Evolutionary conservation across 2,329 filamentous ascomycete species (phyloP), one percentile per base, ranked within the genome.

Genomic region (Ciborinia camelliae): DNA sequence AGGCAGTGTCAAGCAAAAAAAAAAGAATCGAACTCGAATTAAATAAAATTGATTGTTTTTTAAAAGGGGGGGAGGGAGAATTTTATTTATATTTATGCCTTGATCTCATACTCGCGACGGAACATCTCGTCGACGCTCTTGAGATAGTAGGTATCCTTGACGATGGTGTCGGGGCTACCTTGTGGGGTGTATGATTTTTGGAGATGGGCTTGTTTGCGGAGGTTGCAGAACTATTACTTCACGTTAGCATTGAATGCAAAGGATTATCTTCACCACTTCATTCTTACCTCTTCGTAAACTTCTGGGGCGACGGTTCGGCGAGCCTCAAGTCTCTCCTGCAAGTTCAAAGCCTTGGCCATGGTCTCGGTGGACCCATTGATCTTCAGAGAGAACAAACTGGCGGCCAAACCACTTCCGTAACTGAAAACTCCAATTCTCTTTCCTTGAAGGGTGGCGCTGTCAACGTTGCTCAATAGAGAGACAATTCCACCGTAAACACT

Each of bases 111-210:
- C 76, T 85, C 84, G 73, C 91, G 86, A 81, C 90, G 88, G 87
- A 91, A 95, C 90, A 92, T 92, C 72, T 91, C 90, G 74, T 95
- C 90, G 55, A 95, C 84, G 76, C 88, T 87, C 75, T 86, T 86
- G 66, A 95, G 83, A 80, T 93, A 95, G 81, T 94, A 95, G 28
- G 87, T 86, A 66, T 86, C 88, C 66, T 84, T 79, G 67, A 76
- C 75, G 65, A 95, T 84, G 71, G 85, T 90, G 53, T 90, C 88
- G 35, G 82, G 74, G 62, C 86, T 86, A 65, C 91, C 91, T 73
- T 82, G 77, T 67, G 91, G 91, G 69, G 81, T 85, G 80, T 86
- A 95, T 80, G 86, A 81, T 82, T 93, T 94, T 82, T 92, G 85
- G 69, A 94, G 82, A 77, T 95, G 91, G 63, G 90, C 91, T 79